Base-by-base conservation (phyloP, 1,139 yeast genomes). In the Candida dubliniensis region DNA sequence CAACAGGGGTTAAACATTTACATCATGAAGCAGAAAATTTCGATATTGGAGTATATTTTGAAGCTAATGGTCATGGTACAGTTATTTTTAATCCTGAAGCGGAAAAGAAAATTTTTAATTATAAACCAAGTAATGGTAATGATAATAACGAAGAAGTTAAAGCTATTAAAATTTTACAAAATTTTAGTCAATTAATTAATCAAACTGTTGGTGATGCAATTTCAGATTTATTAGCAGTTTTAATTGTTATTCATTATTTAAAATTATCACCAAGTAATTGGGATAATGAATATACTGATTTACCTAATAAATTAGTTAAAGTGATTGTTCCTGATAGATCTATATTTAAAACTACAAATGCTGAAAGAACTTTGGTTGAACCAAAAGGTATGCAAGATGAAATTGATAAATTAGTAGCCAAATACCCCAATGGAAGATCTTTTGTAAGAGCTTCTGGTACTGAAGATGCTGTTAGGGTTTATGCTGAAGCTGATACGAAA, bases 11-110 rank as follows among this genome's bases (percentile, higher is more conserved):
- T 35, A 93, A 93, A 66, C 96, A 93, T 65, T 74, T 95, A 53
- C 99, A 95, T 61, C 96, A 87, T 56, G 89, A 82, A 56, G 96
- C 96, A 1, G 82, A 79, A 49, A 76, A 81, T 44, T 93, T 80
- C 59, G 98, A 90, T 58, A 77, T 93, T 51, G 99, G 99, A 23
- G 83, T 93, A 18, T 93, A 95, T 66, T 93, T 93, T 58, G 99
- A 93, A 70, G 99, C 99, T 42, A 93, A 93, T 60, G 99, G 99
- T n/a, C 99, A 93, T 59, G 99, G 99, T 11, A 95, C 99, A 0
- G 96, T 93, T 4, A 70, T 90, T 15, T 95, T 93, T 60, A 80
- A 87, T 6, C 74, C 78, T 0, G 75, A 76, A 14, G 88, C 77
- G 45, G 77, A 72, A 51, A 63, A 57, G 31, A 56, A 61, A 34